phyloP scores from a whole-genome alignment of 345 rosid genomes.

The Balakata baccata region DNA sequence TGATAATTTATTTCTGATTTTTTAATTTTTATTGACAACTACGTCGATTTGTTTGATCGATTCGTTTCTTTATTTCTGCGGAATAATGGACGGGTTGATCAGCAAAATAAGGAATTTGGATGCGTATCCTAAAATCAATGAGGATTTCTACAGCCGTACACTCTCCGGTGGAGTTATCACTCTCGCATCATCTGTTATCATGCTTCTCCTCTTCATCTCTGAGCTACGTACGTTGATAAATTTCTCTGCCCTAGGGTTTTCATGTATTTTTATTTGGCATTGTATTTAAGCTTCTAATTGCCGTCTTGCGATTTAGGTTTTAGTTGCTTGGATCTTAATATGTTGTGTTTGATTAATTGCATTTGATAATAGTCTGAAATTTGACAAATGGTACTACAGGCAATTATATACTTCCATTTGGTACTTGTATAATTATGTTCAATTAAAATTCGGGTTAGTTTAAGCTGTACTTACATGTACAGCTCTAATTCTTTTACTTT shows the following conservation, averaged over 20 bases:
- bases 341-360: neutral
- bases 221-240: conserved; percentile 62
- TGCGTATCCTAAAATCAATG: conserved; percentile 93
- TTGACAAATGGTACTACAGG: neutral
- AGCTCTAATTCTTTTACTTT: neutral
- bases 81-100: conserved; percentile 68
- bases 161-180: conserved; percentile 94
- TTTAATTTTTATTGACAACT: neutral
- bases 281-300: no score
- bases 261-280: no score
- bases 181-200: conserved; percentile 75
- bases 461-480: neutral
- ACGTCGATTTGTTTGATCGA: neutral
- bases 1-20: neutral
- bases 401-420: neutral
- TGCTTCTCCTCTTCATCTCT: conserved; percentile 93
- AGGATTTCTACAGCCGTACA: conserved; percentile 94
- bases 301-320: neutral
- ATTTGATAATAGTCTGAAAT: neutral
- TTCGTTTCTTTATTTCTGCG: neutral
- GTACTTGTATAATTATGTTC: neutral
- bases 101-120: conserved; percentile 76
- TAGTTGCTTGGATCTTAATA: conserved; percentile 3
- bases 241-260: neutral
- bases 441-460: neutral